phyloP scores from a whole-genome alignment of 768 basidiomycete species.

The Agaricus subrufescens region DNA sequence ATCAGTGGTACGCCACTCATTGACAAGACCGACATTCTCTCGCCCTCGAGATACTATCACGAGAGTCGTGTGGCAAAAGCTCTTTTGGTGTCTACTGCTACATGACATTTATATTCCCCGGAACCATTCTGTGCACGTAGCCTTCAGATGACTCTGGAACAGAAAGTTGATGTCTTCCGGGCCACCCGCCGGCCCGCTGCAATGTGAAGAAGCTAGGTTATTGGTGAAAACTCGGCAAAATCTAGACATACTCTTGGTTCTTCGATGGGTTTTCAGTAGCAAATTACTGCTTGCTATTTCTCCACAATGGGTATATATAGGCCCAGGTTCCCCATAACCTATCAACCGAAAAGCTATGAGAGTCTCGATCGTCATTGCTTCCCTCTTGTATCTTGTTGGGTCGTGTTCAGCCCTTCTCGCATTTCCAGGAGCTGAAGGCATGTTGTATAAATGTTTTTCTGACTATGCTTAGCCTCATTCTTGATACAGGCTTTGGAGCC shows the following conservation, averaged over 20 bases:
- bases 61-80: background rate
- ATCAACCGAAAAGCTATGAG: background rate
- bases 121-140: too few relatives aligned
- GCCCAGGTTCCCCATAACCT: background rate
- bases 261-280: background rate
- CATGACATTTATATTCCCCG: too few relatives aligned
- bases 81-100: too few relatives aligned
- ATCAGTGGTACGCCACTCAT: background rate
- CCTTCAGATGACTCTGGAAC: too few relatives aligned
- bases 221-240: constrained; percentile 3
- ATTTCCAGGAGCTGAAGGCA: constrained; percentile 30
- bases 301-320: background rate
- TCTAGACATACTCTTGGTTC: background rate
- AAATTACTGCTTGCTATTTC: too few relatives aligned
- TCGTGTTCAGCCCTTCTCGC: constrained; percentile 23
- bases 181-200: background rate
- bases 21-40: background rate
- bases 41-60: constrained; percentile 1
- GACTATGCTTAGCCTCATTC: background rate
- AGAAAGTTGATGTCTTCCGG: too few relatives aligned
- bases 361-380: background rate
- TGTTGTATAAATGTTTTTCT: background rate
- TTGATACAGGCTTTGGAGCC: constrained; percentile 24
- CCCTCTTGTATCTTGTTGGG: constrained; percentile 10
- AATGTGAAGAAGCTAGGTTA: background rate